Evolutionary conservation across 1,284 basidiomycete species (phyloP).

Genomic region (Austroboletus novae-zelandiae): DNA sequence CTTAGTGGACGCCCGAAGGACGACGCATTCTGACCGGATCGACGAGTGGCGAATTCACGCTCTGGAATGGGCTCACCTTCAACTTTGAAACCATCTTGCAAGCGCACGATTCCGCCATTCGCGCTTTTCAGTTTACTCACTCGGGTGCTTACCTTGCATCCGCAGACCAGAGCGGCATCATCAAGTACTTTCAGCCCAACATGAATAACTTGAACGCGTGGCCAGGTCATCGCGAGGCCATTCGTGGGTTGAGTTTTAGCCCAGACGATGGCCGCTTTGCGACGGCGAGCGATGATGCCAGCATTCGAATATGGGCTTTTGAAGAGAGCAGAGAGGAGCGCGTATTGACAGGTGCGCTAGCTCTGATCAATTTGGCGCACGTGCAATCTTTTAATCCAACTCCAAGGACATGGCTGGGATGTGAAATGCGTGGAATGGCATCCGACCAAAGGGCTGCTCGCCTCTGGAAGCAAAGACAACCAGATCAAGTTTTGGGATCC

Average conservation of each 20-base stretch:
- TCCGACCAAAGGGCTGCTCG: conserved; percentile 91
- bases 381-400: conserved; percentile 2
- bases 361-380: not conserved
- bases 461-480: conserved; percentile 96
- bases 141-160: conserved; percentile 91
- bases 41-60: conserved; percentile 95
- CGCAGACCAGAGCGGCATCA: conserved; percentile 89
- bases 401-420: conserved; percentile 91
- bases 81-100: conserved; percentile 99
- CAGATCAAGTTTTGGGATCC: conserved; percentile 99
- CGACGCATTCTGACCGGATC: conserved; percentile 92
- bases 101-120: conserved; percentile 94
- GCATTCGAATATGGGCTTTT: conserved; percentile 94
- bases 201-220: conserved; percentile 98
- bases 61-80: conserved; percentile 99
- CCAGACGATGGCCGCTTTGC: conserved; percentile 92
- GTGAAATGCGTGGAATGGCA: conserved; percentile 99
- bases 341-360: conserved; percentile 67
- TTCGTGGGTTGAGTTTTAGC: conserved; percentile 87
- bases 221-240: conserved; percentile 85
- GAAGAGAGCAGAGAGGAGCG: conserved; percentile 88
- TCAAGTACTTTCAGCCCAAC: conserved; percentile 99
- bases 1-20: conserved; percentile 94
- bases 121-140: conserved; percentile 87
- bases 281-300: conserved; percentile 92